Evolutionary conservation across 345 rosid genomes (phyloP).

Genomic region (Salix brachista): DNA sequence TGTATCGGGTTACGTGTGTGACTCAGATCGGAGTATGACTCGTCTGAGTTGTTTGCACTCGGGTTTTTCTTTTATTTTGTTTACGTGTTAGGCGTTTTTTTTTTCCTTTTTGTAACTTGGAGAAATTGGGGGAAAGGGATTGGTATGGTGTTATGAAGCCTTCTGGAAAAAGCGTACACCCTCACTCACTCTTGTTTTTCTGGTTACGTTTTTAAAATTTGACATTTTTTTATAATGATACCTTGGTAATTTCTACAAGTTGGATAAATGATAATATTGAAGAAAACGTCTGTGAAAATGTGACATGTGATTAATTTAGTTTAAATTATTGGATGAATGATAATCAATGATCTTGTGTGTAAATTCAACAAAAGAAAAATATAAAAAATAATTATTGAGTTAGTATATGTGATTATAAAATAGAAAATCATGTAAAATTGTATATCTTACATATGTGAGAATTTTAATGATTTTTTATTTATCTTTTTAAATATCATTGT

Average conservation of each 20-base stretch:
- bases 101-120: background rate
- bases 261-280: background rate
- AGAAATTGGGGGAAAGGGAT: background rate
- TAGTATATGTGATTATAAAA: too few relatives aligned
- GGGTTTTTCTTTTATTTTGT: background rate
- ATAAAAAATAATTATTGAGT: too few relatives aligned
- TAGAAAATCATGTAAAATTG: too few relatives aligned
- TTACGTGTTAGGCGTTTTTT: background rate
- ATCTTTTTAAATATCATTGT: too few relatives aligned
- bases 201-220: background rate
- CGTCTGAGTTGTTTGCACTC: background rate
- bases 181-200: background rate
- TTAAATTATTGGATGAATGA: too few relatives aligned
- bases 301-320: too few relatives aligned
- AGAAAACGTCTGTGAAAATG: background rate
- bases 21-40: background rate
- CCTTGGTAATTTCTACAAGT: background rate
- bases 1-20: background rate
- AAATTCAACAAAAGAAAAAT: too few relatives aligned
- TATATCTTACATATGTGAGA: too few relatives aligned
- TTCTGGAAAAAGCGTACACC: background rate
- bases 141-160: background rate
- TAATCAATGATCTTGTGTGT: too few relatives aligned
- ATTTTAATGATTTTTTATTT: too few relatives aligned
- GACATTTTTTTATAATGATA: background rate